Evolutionary conservation across 495 filamentous ascomycete genomes (phyloP), one percentile per base, ranked within the genome.

Genomic region (Aspergillus avenaceus): DNA sequence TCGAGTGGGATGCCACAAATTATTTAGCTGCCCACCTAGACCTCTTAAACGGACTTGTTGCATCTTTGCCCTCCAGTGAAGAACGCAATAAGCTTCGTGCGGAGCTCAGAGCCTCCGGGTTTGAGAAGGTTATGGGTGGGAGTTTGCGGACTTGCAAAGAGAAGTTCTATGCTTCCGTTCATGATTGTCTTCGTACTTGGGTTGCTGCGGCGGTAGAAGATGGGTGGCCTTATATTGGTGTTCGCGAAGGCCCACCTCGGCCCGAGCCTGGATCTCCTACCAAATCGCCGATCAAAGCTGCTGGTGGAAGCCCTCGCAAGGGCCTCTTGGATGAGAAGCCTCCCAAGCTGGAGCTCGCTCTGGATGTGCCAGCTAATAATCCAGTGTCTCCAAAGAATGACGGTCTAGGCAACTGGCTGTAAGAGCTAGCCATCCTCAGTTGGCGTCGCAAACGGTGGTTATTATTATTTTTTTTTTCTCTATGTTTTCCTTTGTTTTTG

Each of bases 1-100:
- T 98, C 11, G 93, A 98, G 71, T 98, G 95, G 95, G 93, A 98
- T 64, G 91, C 93, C 8, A 97, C 93, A 8, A 96, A 92, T 67
- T 98, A 98, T 59, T 75, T 98, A 13, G 88, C 91, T 25, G 83
- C 85, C 5, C 95, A 98, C 60, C 74, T 98, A 9, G 95, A 97
- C 69, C 82, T 98, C 13, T 59, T 97, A 36, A 98, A 97, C 64
- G 93, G 87, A 26, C 79, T 97, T 49, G 69, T 97, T 54, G 88
- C 93, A n/a, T 90, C 83, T 45, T 75, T 93, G 5, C 86, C 89
- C 2, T 85, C 86, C 1, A 53, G 53, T 1, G 74, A 80, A 13
- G 83, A 91, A 42, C 86, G 93, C 43, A 97, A 96, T 68, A 61
- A 76, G 1, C 78, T 98, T 18, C 85, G 93, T 16, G 71, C 74